Percentiles rank a stretch among this genome's conserved stretches.
Conservation (phyloP, 306 rosid species). For the Quercus gilva region DNA sequence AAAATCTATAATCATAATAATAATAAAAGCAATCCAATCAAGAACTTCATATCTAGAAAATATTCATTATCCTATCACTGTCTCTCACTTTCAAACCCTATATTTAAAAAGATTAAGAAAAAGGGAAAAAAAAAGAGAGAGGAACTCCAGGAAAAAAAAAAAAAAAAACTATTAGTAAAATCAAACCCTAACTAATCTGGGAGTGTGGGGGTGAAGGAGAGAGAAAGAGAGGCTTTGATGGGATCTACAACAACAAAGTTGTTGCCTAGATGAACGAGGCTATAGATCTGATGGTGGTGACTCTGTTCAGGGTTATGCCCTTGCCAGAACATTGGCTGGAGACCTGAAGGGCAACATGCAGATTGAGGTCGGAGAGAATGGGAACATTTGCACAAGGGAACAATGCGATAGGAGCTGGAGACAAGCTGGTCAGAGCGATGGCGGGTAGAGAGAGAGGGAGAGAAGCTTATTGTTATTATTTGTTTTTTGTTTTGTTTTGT, state of each 20-base stretch:
- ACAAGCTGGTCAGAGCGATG: slow-evolving; percentile 22
- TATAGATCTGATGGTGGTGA: slow-evolving; percentile 42
- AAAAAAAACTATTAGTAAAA: background rate
- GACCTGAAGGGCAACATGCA: background rate
- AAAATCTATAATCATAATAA: background rate
- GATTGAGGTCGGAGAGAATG: background rate
- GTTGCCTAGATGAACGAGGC: slow-evolving; percentile 30
- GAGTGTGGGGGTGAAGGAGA: no score
- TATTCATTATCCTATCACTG: background rate
- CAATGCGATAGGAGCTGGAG: slow-evolving; percentile 38
- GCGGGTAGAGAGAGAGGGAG: slow-evolving; percentile 15
- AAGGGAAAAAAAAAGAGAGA: background rate
- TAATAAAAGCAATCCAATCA: background rate
- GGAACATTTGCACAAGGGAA: background rate
- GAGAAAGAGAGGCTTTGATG: background rate
- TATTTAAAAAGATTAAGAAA: background rate
- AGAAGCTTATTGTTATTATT: background rate
- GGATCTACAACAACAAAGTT: slow-evolving; percentile 52
- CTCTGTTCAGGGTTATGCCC: slow-evolving; percentile 26
- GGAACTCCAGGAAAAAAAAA: background rate
- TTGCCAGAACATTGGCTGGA: background rate
- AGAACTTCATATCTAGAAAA: background rate
- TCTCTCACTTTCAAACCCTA: background rate
- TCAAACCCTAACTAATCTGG: slow-evolving; percentile 23
- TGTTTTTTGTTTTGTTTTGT: no score